Percentiles rank a stretch among this genome's conserved stretches.
Evolutionary conservation across 176 grass and related monocot genomes (phyloP).

Genomic region (Chloris gayana): DNA sequence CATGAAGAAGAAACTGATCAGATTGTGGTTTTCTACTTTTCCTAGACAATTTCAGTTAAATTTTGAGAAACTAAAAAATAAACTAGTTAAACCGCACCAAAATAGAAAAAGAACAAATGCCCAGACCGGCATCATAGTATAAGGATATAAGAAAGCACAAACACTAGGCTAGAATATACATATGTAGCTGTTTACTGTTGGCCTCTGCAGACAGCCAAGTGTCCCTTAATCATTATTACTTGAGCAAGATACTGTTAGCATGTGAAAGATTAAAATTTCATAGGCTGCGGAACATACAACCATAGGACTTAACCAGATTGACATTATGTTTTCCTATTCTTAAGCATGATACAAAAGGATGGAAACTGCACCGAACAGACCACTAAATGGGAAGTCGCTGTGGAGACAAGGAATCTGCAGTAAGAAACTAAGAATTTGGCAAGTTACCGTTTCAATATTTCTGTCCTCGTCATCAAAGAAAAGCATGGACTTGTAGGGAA

Average conservation of each 20-base stretch:
- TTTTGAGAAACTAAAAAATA: not conserved
- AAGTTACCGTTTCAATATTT: slow-evolving; percentile 68
- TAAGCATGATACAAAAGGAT: not conserved
- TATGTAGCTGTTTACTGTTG: not conserved
- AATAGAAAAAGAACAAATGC: not conserved
- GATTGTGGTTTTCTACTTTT: not conserved
- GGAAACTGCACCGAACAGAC: slow-evolving; percentile 2
- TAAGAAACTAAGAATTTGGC: slow-evolving; percentile 20
- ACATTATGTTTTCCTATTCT: not conserved
- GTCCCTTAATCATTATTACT: slow-evolving; percentile 4
- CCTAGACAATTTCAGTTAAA: not conserved
- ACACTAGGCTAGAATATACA: slow-evolving; percentile 9
- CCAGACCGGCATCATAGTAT: not conserved
- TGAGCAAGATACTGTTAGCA: not conserved
- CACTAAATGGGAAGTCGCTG: not conserved
- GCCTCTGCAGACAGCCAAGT: not conserved
- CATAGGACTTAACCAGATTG: not conserved
- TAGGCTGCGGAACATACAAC: not conserved
- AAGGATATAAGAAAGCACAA: not conserved
- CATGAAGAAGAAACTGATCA: not conserved
- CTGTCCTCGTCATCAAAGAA: slow-evolving; percentile 91
- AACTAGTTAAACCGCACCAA: not conserved
- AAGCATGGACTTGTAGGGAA: slow-evolving; percentile 79
- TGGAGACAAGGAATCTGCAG: not conserved
- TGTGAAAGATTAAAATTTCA: not conserved